Conservation (phyloP, 352 stramenopile genomes). For the Globisporangium uncinulatum region DNA sequence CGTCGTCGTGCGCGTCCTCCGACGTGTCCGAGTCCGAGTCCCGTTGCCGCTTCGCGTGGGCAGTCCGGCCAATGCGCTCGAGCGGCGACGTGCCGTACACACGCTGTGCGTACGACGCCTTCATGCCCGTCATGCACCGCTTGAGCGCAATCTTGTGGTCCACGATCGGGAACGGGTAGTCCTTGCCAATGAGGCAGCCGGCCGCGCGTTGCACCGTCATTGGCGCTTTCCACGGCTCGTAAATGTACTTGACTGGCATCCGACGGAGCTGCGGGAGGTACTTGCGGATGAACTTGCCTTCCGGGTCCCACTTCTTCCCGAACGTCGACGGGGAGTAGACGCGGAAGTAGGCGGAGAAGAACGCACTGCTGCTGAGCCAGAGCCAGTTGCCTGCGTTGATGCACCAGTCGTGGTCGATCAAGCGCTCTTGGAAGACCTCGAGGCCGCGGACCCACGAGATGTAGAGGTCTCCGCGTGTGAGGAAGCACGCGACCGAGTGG, state of each 20-base stretch:
- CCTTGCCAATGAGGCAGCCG: slow-evolving; percentile 87
- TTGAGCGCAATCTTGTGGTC: slow-evolving; percentile 59
- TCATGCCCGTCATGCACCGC: slow-evolving; percentile 82
- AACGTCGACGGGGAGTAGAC: slow-evolving; percentile 94
- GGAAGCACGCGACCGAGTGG: slow-evolving; percentile 97
- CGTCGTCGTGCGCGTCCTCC: slow-evolving; percentile 4
- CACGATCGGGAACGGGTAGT: slow-evolving; percentile 96
- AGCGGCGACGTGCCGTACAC: slow-evolving; percentile 12
- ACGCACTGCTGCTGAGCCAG: slow-evolving; percentile 93
- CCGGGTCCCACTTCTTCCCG: slow-evolving; percentile 95
- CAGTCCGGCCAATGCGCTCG: neutral
- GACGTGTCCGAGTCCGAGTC: slow-evolving; percentile 10
- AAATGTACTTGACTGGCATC: slow-evolving; percentile 89
- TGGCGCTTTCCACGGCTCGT: slow-evolving; percentile 32
- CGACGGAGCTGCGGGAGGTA: slow-evolving; percentile 88
- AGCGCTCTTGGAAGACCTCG: slow-evolving; percentile 87
- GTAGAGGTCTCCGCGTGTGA: slow-evolving; percentile 97
- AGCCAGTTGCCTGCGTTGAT: slow-evolving; percentile 98
- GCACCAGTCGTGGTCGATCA: slow-evolving; percentile 96
- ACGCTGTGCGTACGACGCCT: slow-evolving; percentile 62
- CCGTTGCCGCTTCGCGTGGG: slow-evolving; percentile 3
- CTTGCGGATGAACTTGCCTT: slow-evolving; percentile 90
- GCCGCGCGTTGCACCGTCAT: slow-evolving; percentile 47
- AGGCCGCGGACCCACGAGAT: slow-evolving; percentile 93
- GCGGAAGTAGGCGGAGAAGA: slow-evolving; percentile 98